Conservation (phyloP, 108 stramenopile species). For the Nitzschia palea region DNA sequence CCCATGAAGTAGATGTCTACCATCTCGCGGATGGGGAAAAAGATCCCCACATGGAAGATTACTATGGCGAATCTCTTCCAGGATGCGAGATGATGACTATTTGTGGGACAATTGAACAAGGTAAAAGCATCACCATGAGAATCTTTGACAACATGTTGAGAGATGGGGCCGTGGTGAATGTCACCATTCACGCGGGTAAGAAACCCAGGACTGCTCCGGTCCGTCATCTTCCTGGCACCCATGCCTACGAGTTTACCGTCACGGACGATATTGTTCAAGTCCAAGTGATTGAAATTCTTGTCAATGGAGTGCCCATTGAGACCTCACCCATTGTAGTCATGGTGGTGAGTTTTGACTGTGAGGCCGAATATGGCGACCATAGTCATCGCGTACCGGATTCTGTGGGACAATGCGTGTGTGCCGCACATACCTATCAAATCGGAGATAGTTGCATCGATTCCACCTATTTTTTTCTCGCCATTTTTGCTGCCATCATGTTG, state of each 20-base stretch:
- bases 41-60: background rate
- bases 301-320: slow-evolving; percentile 23
- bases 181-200: background rate
- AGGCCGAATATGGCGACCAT: background rate
- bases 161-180: background rate
- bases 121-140: background rate
- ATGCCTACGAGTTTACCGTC: slow-evolving; percentile 22
- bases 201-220: background rate
- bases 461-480: background rate
- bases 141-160: slow-evolving; percentile 18
- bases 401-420: slow-evolving; percentile 10
- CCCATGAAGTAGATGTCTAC: slow-evolving; percentile 19
- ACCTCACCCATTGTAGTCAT: slow-evolving; percentile 23
- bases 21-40: background rate
- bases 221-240: background rate
- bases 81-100: slow-evolving; percentile 27
- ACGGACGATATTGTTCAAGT: background rate
- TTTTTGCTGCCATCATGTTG: background rate
- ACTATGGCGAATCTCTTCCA: background rate
- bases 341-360: slow-evolving; percentile 8
- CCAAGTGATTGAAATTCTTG: slow-evolving; percentile 24
- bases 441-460: background rate
- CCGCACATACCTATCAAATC: background rate
- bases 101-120: slow-evolving; percentile 20
- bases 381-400: background rate